Base-by-base conservation (phyloP, 1,284 basidiomycete genomes). In the Puccinia hordei region DNA sequence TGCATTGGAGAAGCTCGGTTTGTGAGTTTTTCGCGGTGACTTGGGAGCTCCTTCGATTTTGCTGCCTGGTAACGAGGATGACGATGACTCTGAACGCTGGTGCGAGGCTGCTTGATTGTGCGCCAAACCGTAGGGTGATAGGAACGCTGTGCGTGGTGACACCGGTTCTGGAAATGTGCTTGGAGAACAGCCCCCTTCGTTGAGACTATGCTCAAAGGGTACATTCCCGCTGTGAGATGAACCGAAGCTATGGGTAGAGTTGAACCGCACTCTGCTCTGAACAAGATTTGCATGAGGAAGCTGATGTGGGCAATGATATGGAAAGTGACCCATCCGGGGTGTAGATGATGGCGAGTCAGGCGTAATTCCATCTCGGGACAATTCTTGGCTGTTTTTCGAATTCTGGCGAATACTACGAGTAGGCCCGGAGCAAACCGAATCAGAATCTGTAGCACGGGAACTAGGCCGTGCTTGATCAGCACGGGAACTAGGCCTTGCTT, bases 61-160 rank as follows among this genome's bases (percentile, higher is more conserved):
- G 30, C 17, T 55, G 13, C 17, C 30, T 59, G 57, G 12, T 24
- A 55, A 30, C 8, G 69, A 53, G 9, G 24, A 38, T 15, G 63
- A 65, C 5, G 30, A 41, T 17, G 63, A 51, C 30, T 72, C 69
- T 55, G 69, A 72, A 35, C 49, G 69, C 19, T 72, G 30, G n/a
- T n/a, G 46, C 19, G 49, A 53, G 9, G 27, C 15, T 9, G 69
- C 27, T 51, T 72, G 69, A 19, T 46, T 51, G 55, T 55, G 69
- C 33, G 69, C 51, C 33, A 72, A 33, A 24, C 69, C 69, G 51
- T 72, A 72, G 17, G 69, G 49, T n/a, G 49, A 72, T 55, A 72
- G 49, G 69, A 72, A 72, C 30, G 69, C 69, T 33, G 69, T 72
- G 2, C 69, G 44, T 8, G 69, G 69, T 9, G 69, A 72, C 12